Base-by-base conservation (phyloP, 1,284 basidiomycete species). In the Grifola frondosa region DNA sequence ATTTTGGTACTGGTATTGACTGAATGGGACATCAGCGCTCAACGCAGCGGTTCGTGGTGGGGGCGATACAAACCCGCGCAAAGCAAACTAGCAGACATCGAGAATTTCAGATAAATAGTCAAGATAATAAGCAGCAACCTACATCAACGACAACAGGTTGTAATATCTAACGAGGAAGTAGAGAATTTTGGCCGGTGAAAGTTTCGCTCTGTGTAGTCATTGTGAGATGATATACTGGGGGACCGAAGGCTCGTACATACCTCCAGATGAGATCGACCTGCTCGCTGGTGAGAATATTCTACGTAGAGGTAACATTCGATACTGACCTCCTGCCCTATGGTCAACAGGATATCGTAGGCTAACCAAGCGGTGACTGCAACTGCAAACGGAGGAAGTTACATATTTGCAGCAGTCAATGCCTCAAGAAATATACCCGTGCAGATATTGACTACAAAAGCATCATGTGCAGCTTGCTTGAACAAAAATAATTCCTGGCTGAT, bases 91-190 rank as follows among this genome's bases (percentile, higher is more conserved):
- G 31, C 11, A 13, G 29, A n/a, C n/a, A n/a, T n/a, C n/a, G 17
- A 13, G 8, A 15, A 11, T 16, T 5, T 11, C 15, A 2, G 17
- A 24, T 32, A 20, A 40, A 30, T 20, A 11, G 17, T 17, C 17
- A 22, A 5, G n/a, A 5, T 3, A 21, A 7, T n/a, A 12, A 3
- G 13, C 5, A 13, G 17, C 9, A 8, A 21, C 44, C 22, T 24
- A 46, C 44, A 41, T 11, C 12, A 39, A 41, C 7, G 34, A 40
- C 3, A 29, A 28, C 20, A 46, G 32, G n/a, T 40, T 40, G 25
- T 37, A 46, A 19, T 46, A 46, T 11, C 44, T 23, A 12, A 41
- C 39, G 24, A 30, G 20, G 11, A 46, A 36, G 15, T 46, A 46
- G 15, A 46, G 10, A 10, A 42, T 25, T 15, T 46, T 46, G 1